These are phyloP conservation scores for Cyclanthera cordifolia DNA, from an alignment of 306 rosid species.

Conservation along the genomic window DNA sequence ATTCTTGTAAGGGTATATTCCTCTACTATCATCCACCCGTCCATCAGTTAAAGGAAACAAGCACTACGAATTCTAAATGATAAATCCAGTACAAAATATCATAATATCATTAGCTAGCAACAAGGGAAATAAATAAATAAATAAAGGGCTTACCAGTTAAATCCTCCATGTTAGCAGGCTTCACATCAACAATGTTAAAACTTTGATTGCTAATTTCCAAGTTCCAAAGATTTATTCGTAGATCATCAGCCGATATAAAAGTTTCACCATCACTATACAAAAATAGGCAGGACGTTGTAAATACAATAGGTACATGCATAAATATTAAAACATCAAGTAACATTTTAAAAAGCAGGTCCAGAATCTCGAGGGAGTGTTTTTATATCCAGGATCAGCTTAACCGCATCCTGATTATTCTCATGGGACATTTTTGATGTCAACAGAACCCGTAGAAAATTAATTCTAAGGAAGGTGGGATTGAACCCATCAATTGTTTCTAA, in stretches of 20 bases:
- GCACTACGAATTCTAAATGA: background rate
- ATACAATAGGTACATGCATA: background rate
- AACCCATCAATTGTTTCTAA: too few species aligned
- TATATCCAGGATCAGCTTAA: too few species aligned
- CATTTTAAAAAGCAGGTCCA: background rate
- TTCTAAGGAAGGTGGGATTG: too few species aligned
- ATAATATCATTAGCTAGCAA: background rate
- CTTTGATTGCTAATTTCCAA: conserved; percentile 96
- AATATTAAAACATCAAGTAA: background rate
- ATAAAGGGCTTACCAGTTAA: conserved; percentile 67
- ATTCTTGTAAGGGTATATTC: background rate
- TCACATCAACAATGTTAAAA: conserved; percentile 89
- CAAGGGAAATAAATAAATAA: conserved; percentile 5
- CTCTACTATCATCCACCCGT: background rate
- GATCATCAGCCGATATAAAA: conserved; percentile 98
- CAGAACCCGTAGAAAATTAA: background rate
- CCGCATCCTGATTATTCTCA: too few species aligned
- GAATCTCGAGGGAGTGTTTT: background rate
- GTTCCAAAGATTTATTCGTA: conserved; percentile 98
- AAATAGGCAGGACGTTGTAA: conserved; percentile 15
- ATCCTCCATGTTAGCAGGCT: conserved; percentile 99
- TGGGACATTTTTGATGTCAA: too few species aligned
- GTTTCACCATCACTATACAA: conserved; percentile 93
- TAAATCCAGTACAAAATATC: conserved; percentile 1
- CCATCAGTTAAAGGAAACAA: background rate